These are phyloP conservation scores for Eucalyptus curtisii DNA, from an alignment of 345 rosid genomes.

Conservation along the genomic window DNA sequence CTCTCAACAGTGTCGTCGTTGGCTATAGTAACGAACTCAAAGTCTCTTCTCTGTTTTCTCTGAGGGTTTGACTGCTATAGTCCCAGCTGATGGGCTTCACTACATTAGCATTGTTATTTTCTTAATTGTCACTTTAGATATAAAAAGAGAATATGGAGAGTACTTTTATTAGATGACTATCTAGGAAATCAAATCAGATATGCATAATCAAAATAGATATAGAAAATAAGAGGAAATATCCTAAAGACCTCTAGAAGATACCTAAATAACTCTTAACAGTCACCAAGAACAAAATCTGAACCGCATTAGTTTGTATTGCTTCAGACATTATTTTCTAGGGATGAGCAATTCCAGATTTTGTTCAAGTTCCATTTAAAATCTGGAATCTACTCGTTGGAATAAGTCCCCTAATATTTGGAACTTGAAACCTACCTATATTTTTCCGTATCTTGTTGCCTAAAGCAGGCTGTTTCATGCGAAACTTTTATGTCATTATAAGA, in stretches of 20 bases:
- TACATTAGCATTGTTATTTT: background rate
- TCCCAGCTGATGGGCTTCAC: background rate
- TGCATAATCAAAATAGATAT: background rate
- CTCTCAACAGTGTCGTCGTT: conserved; percentile 73
- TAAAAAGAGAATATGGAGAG: background rate
- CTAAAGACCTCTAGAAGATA: too few species aligned
- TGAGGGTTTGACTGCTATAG: background rate
- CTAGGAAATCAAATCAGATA: background rate
- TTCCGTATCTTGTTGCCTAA: background rate
- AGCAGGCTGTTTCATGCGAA: background rate
- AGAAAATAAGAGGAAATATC: too few species aligned
- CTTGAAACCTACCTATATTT: background rate
- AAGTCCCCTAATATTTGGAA: too few species aligned
- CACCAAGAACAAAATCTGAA: background rate
- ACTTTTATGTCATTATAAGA: background rate
- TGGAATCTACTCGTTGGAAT: background rate
- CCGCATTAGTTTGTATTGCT: background rate
- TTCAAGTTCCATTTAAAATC: background rate
- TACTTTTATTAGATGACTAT: background rate
- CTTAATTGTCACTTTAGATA: background rate
- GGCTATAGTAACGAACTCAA: conserved; percentile 46
- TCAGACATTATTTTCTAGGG: too few species aligned
- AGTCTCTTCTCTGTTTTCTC: background rate
- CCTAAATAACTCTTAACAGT: background rate
- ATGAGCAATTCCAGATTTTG: accelerated